Evolutionary conservation across 179 eudicot species (phyloP), one percentile per base, ranked within the genome.

Genomic region (Vitellaria paradoxa): DNA sequence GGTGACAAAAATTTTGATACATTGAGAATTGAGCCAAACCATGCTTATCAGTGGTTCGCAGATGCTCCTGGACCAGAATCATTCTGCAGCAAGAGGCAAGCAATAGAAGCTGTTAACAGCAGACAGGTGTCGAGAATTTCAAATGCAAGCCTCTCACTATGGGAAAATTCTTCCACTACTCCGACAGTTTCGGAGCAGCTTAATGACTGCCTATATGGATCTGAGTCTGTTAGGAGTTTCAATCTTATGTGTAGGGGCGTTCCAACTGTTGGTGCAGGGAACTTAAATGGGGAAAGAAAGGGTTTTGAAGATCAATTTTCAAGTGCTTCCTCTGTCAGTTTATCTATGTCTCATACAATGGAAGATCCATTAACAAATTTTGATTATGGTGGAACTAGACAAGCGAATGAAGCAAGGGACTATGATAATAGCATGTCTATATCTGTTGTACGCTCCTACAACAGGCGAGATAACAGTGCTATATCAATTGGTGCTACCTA

Each of bases 81-180:
- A 45, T 70, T 89, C 66, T 86, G 87, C n/a, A 89, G 76, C 84
- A 93, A 93, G 84, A 93, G 87, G 75, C 98, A 90, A 85, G 89
- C 86, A 76, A 77, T 87, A 62, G 90, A 86, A 73, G 76, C 84
- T 76, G 78, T 82, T 30, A 72, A 74, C 79, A 80, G 78, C 67
- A 77, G 67, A 77, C 77, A 85, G 65, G 83, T 86, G 79, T 78
- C 86, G 2, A 88, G 85, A 77, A 72, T 87, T 57, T 84, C 81
- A 57, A 77, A 82, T 65, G 67, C 88, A 37, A 78, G 67, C 53
- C 77, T 84, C 68, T 79, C 84, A 77, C 81, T 82, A 40, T 88
- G 91, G 89, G 87, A 82, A 71, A 85, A 79, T 76, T 74, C 80
- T 68, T 78, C 88, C 8, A 77, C 82, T 63, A 79, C 82, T 72